Evolutionary conservation across 202 grass and related monocot genomes (phyloP), one percentile per base, ranked within the genome.

Genomic region (Digitaria exilis): DNA sequence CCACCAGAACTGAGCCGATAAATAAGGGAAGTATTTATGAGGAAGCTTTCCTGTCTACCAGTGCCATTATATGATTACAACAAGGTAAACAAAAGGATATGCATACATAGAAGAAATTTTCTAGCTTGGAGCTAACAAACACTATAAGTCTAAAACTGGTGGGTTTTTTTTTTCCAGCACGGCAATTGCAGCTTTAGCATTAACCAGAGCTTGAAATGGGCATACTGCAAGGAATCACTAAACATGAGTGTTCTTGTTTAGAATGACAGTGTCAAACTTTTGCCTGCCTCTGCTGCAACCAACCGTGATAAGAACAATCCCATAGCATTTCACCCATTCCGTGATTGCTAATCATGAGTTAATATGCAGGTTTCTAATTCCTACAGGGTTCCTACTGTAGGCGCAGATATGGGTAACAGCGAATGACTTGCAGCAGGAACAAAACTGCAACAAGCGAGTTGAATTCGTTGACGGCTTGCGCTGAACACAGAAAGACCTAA

Each of bases 61-160:
- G 21, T 73, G 46, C 48, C 28, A 52, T 54, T 19, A 54, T 34
- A 59, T 73, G 32, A 42, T 30, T 58, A 18, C 34, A 55, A 75
- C 32, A 58, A 58, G 51, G 32, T 25, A 75, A 25, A 10, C 11
- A 75, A 55, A 75, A 56, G 71, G 49, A 74, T 55, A 35, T 74
- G 49, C 71, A 74, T 24, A 39, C 7, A 9, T 74, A 54, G 31
- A 73, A 12, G 18, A 74, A 41, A 42, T 75, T 41, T 58, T 13
- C 37, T 58, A 10, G 52, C 31, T 55, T 55, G 39, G 12, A 75
- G 71, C 50, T 9, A 26, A 11, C n/a, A 69, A 5, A 69, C 12
- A 44, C 9, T 21, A 43, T 24, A 12, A 42, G 14, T 24, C 4
- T n/a, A n/a, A n/a, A n/a, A n/a, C n/a, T n/a, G n/a, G n/a, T n/a